phyloP scores from a whole-genome alignment of 176 grass and related monocot genomes.

The Oropetium thomaeum region DNA sequence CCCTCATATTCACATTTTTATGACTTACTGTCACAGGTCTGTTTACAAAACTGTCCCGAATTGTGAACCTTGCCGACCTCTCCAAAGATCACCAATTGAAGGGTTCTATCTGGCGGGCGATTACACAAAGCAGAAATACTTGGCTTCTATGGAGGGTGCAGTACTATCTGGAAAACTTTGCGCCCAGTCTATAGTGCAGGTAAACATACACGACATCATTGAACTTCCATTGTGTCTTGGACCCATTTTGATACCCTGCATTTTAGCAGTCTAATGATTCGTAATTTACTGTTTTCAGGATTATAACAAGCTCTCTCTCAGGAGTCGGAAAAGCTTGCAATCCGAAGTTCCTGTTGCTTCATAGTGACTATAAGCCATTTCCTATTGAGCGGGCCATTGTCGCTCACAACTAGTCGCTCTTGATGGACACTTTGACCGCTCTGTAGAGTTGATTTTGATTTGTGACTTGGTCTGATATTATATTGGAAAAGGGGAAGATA shows the following conservation, averaged over 20 bases:
- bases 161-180: slow-evolving; percentile 88
- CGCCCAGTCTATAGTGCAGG: slow-evolving; percentile 83
- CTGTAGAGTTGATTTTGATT: slow-evolving; percentile 22
- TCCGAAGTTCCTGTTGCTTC: slow-evolving; percentile 43
- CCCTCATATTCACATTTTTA: not conserved
- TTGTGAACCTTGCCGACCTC: slow-evolving; percentile 79
- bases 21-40: slow-evolving; percentile 53
- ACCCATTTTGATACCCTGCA: not conserved
- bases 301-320: slow-evolving; percentile 43
- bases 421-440: slow-evolving; percentile 10
- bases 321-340: slow-evolving; percentile 40
- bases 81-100: slow-evolving; percentile 87
- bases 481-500: slow-evolving; percentile 7
- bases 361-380: slow-evolving; percentile 26
- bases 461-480: slow-evolving; percentile 12
- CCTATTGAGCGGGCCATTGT: not conserved
- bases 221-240: not conserved
- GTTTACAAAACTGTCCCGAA: slow-evolving; percentile 93
- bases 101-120: slow-evolving; percentile 87
- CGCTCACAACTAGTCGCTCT: not conserved
- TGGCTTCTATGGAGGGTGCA: slow-evolving; percentile 97
- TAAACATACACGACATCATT: slow-evolving; percentile 6
- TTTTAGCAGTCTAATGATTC: slow-evolving; percentile 14
- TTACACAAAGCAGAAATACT: slow-evolving; percentile 98
- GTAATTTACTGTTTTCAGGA: slow-evolving; percentile 50